Conservation (phyloP, 306 rosid species). For the Acmispon strigosus region DNA sequence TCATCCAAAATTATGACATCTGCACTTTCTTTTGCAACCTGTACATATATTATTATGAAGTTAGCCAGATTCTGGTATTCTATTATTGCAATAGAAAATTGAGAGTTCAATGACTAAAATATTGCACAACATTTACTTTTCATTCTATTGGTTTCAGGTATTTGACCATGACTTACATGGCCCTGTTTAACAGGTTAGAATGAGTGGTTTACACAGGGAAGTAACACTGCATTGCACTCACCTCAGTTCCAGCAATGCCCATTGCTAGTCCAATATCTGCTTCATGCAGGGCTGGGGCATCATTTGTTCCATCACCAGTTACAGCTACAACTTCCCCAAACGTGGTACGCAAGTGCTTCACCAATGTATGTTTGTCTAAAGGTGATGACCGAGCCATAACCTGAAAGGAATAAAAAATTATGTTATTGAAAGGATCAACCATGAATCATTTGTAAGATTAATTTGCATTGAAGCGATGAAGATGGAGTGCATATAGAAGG, state of each 20-base stretch:
- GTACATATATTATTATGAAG: slow-evolving; percentile 11
- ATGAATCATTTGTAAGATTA: neutral
- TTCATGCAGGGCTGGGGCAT: slow-evolving; percentile 98
- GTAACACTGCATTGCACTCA: slow-evolving; percentile 26
- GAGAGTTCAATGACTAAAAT: neutral
- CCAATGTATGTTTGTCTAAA: slow-evolving; percentile 85
- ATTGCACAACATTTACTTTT: neutral
- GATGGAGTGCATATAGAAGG: neutral
- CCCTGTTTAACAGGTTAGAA: neutral
- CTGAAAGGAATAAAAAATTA: slow-evolving; percentile 29
- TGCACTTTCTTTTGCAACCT: slow-evolving; percentile 99
- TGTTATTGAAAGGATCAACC: slow-evolving; percentile 20
- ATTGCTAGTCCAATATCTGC: slow-evolving; percentile 99
- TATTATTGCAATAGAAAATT: neutral
- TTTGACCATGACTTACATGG: neutral
- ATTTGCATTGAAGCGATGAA: neutral
- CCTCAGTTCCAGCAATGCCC: slow-evolving; percentile 99
- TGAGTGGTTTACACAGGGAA: neutral
- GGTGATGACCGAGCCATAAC: slow-evolving; percentile 99
- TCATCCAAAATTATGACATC: slow-evolving; percentile 95
- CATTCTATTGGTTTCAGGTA: slow-evolving; percentile 1
- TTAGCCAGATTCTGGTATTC: slow-evolving; percentile 10
- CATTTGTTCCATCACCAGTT: slow-evolving; percentile 98
- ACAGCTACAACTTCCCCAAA: slow-evolving; percentile 94
- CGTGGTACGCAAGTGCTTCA: slow-evolving; percentile 81